Evolutionary conservation across 164 flowering plant genomes (phyloP), one percentile per base, ranked within the genome.

Genomic region (Tetracentron sinense): DNA sequence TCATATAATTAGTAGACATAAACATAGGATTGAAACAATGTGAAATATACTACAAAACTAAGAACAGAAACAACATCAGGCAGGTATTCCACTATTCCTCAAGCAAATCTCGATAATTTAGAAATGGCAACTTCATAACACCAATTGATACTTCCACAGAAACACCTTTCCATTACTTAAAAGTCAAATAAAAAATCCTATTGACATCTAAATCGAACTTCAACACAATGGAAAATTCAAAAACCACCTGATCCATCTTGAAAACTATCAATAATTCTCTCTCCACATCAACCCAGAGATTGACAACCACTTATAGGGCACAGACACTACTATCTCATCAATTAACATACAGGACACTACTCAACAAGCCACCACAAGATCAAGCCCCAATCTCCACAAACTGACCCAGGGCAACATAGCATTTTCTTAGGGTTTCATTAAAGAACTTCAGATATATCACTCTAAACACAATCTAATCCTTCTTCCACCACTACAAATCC

Each of bases 351-450:
- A n/a, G 25, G 21, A 7, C 6, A 42, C 33, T 56, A 31, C 16
- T 25, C 60, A 19, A 33, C 4, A 10, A 61, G 16, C n/a, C 52
- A 29, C 2, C 49, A 20, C 8, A 56, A 54, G 44, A 58, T 50
- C 64, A 8, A 61, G 20, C 21, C 29, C 52, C 62, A 33, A 31
- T 31, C 56, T 42, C 16, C 56, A 31, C 52, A 31, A 35, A 27
- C 62, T 21, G 22, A 46, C 42, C 66, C 20, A 21, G 20, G 10
- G 16, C 8, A 8, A 55, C 19, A 44, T 22, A 60, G 51, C 56
- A 64, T 29, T 54, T n/a, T 48, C 8, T 20, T 70, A 68, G 71
- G 69, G 70, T 62, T 69, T 61, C 54, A 42, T 29, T 17, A 63
- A 71, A 14, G 19, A n/a, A 26, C 23, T 42, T 33, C 20, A 52